Conservation (phyloP, 768 basidiomycete genomes). For the Pholiota conissans region DNA sequence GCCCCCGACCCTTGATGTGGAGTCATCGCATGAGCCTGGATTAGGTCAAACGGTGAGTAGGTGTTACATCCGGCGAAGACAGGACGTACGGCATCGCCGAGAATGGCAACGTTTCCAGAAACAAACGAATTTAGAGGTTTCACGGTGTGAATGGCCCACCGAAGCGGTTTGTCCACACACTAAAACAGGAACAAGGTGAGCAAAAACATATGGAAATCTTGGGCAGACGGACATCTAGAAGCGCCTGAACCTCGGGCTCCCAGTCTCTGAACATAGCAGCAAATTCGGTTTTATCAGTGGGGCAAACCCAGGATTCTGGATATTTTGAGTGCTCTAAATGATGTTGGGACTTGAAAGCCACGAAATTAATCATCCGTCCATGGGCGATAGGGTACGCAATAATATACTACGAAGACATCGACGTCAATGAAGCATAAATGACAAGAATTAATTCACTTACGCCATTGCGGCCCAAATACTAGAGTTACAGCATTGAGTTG, state of each 20-base stretch:
- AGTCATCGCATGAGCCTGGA: slow-evolving; percentile 51
- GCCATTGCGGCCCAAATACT: slow-evolving; percentile 7
- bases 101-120: slow-evolving; percentile 46
- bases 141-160: slow-evolving; percentile 67
- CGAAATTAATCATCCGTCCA: slow-evolving; percentile 62
- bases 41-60: slow-evolving; percentile 7
- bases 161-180: slow-evolving; percentile 51
- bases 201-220: background rate
- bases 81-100: slow-evolving; percentile 50
- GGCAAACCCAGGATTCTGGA: slow-evolving; percentile 52
- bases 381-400: slow-evolving; percentile 62
- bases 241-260: slow-evolving; percentile 58
- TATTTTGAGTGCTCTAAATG: slow-evolving; percentile 53
- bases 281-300: slow-evolving; percentile 46
- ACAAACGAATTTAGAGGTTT: slow-evolving; percentile 51
- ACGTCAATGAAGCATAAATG: background rate
- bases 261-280: slow-evolving; percentile 45
- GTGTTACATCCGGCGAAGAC: background rate
- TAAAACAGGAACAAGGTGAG: slow-evolving; percentile 20
- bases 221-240: slow-evolving; percentile 47
- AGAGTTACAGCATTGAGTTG: background rate
- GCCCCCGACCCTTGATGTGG: slow-evolving; percentile 61
- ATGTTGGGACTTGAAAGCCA: slow-evolving; percentile 50
- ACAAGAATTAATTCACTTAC: slow-evolving; percentile 2
- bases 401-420: slow-evolving; percentile 43